Evolutionary conservation across 2,329 filamentous ascomycete species (phyloP).

Genomic region (Xylariaceae sp.): DNA sequence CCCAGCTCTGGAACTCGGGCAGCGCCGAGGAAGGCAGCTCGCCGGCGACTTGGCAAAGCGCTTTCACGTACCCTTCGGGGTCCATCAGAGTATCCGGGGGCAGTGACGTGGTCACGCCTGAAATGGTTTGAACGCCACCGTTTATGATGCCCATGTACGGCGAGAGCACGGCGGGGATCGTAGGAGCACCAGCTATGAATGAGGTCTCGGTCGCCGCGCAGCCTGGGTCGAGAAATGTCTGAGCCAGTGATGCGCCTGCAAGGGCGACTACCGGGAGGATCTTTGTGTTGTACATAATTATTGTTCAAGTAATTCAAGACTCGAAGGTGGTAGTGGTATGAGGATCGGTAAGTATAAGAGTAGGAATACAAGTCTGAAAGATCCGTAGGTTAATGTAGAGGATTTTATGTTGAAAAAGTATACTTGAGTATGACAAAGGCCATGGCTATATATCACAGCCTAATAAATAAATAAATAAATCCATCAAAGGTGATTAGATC

Average conservation of each 20-base stretch:
- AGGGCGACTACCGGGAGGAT: not conserved
- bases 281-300: conserved; percentile 5
- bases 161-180: not conserved
- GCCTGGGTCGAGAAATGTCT: not conserved
- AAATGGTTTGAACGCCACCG: not conserved
- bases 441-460: too few relatives aligned
- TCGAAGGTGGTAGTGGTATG: too few relatives aligned
- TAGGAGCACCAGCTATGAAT: not conserved
- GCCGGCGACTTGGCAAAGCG: conserved; percentile 3
- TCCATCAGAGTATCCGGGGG: conserved; percentile 8
- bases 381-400: too few relatives aligned
- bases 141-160: not conserved
- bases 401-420: too few relatives aligned
- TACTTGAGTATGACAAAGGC: too few relatives aligned
- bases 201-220: not conserved
- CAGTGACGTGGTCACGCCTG: not conserved
- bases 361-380: too few relatives aligned
- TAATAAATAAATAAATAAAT: too few relatives aligned
- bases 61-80: conserved; percentile 1
- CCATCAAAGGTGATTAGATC: too few relatives aligned
- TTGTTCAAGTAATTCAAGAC: not conserved
- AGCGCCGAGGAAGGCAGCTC: conserved; percentile 9
- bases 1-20: conserved; percentile 12
- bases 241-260: conserved; percentile 1
- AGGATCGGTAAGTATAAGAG: too few relatives aligned